Conservation (phyloP, 164 flowering plant genomes). For the Sedum album region DNA sequence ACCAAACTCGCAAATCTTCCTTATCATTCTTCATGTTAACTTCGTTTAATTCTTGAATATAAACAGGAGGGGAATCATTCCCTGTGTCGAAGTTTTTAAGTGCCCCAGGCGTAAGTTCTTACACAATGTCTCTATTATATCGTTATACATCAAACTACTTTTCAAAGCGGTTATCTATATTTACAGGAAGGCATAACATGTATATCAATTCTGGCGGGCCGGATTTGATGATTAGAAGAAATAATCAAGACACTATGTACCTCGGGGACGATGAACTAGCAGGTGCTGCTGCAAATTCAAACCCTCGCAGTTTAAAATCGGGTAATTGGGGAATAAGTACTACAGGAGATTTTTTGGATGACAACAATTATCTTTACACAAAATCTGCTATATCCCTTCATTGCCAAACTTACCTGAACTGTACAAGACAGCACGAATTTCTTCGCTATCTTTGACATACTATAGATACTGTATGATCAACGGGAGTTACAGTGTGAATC, state of each 20-base stretch:
- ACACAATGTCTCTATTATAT: neutral
- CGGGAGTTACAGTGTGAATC: slow-evolving; percentile 53
- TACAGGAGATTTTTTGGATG: slow-evolving; percentile 75
- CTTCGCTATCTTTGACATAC: slow-evolving; percentile 59
- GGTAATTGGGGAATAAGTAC: slow-evolving; percentile 61
- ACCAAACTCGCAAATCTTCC: neutral
- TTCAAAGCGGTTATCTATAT: neutral
- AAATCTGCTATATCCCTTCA: slow-evolving; percentile 16
- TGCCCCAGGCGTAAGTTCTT: slow-evolving; percentile 52
- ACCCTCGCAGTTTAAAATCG: slow-evolving; percentile 11
- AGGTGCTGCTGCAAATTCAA: slow-evolving; percentile 41
- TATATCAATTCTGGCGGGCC: slow-evolving; percentile 76
- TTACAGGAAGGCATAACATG: slow-evolving; percentile 40
- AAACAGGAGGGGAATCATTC: slow-evolving; percentile 26
- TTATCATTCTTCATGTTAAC: neutral
- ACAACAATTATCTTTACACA: slow-evolving; percentile 23
- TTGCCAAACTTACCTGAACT: slow-evolving; percentile 29
- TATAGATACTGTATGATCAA: slow-evolving; percentile 42
- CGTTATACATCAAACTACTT: neutral
- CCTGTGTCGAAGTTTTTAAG: slow-evolving; percentile 33
- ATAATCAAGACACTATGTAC: slow-evolving; percentile 16
- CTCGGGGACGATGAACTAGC: slow-evolving; percentile 39
- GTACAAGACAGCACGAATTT: slow-evolving; percentile 47
- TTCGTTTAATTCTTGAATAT: neutral
- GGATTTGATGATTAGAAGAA: slow-evolving; percentile 19